Evolutionary conservation across 106 monocot species (phyloP).

Genomic region (Allium cepa): DNA sequence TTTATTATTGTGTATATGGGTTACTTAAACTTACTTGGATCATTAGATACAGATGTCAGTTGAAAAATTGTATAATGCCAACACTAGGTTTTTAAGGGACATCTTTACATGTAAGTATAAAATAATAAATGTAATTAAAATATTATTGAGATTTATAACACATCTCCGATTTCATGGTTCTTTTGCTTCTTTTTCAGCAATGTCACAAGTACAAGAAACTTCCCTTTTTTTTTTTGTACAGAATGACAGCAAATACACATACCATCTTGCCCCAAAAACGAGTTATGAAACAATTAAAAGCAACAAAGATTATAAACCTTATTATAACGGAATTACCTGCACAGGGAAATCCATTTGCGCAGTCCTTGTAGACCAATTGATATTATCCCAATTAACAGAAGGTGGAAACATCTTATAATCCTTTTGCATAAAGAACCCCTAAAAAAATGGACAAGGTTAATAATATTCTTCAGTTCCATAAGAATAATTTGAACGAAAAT

Average conservation of each 20-base stretch:
- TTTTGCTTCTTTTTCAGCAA: not conserved
- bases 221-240: not conserved
- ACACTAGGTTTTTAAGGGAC: no score
- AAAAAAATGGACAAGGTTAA: conserved; percentile 9
- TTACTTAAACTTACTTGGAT: no score
- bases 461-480: not conserved
- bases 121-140: no score
- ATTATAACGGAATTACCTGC: conserved; percentile 38
- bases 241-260: not conserved
- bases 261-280: not conserved
- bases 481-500: not conserved
- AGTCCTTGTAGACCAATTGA: conserved; percentile 67
- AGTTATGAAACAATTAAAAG: not conserved
- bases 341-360: conserved; percentile 98
- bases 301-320: not conserved
- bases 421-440: conserved; percentile 97
- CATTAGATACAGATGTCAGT: no score
- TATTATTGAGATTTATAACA: not conserved
- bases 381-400: conserved; percentile 90
- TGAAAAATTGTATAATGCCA: no score
- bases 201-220: no score
- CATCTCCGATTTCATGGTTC: not conserved
- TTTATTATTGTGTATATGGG: no score
- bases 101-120: no score
- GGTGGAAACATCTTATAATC: conserved; percentile 99